Conservation (phyloP, 306 rosid species). For the Citrullus amarus region DNA sequence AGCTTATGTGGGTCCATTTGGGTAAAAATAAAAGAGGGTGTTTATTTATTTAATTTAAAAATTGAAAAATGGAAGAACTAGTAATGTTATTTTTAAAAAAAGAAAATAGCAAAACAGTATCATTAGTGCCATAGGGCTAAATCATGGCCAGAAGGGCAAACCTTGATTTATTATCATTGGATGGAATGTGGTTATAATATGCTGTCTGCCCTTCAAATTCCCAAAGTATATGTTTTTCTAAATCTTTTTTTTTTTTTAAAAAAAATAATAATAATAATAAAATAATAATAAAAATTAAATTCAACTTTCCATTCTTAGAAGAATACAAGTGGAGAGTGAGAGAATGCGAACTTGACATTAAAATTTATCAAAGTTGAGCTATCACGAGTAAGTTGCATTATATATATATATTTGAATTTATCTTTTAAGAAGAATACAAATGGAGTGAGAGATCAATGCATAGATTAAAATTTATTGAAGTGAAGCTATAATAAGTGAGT, state of each 20-base stretch:
- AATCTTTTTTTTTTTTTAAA: neutral
- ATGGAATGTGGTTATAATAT: neutral
- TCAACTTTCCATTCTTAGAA: neutral
- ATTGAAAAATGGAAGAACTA: neutral
- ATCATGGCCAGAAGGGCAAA: neutral
- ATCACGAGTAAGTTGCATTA: neutral
- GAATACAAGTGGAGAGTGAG: neutral
- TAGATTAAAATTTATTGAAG: no score
- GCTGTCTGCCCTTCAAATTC: neutral
- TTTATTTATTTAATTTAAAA: neutral
- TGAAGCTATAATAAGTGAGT: neutral
- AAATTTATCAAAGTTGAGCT: neutral
- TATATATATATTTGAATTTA: no score
- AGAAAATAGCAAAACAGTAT: neutral
- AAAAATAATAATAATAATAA: neutral
- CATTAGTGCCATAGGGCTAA: neutral
- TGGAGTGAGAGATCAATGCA: neutral
- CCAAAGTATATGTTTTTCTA: no score
- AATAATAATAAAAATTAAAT: neutral
- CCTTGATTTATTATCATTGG: neutral
- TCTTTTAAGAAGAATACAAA: neutral
- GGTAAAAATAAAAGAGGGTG: neutral
- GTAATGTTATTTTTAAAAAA: neutral
- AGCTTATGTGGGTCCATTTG: neutral
- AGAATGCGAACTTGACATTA: neutral